A percentile compares a stretch with the other conserved stretches of the same genome.
phyloP scores from a whole-genome alignment of 352 stramenopile species.

The Phytophthora ramorum region DNA sequence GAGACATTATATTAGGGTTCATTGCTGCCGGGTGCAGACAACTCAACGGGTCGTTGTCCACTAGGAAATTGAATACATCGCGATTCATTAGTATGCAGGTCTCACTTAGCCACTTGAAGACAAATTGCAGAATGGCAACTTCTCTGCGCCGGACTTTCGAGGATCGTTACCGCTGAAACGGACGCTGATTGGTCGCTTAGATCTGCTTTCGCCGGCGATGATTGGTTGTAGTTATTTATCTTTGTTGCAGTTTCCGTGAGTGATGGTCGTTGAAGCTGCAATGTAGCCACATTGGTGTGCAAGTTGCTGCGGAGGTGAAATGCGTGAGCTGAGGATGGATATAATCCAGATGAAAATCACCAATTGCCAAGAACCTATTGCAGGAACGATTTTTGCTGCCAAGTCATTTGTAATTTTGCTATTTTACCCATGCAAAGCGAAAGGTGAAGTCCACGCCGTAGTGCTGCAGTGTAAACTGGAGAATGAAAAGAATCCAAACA shows the following conservation, averaged over 20 bases:
- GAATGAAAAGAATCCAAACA: constrained; percentile 32
- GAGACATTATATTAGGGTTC: constrained; percentile 44
- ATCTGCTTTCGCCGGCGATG: background rate
- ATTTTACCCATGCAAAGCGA: constrained; percentile 17
- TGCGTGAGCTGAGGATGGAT: no score
- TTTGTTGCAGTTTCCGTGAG: constrained; percentile 3
- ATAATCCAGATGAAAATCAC: no score
- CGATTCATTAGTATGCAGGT: constrained; percentile 33
- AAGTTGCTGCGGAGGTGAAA: no score
- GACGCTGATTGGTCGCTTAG: constrained; percentile 29
- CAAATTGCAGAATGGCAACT: constrained; percentile 26
- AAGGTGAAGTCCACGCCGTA: constrained; percentile 28
- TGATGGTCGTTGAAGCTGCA: constrained; percentile 26
- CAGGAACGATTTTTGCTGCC: background rate
- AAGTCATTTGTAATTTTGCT: background rate
- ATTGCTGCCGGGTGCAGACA: background rate
- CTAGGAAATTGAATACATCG: constrained; percentile 38
- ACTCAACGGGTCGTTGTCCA: constrained; percentile 20
- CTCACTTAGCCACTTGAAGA: constrained; percentile 5
- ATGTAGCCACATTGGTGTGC: constrained; percentile 8
- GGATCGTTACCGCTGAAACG: constrained; percentile 12
- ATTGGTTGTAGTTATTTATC: constrained; percentile 15
- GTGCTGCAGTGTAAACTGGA: constrained; percentile 31
- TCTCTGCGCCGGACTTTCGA: constrained; percentile 4
- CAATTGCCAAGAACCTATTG: no score